These are phyloP conservation scores for Alternaria arborescens DNA, from an alignment of 2,329 filamentous ascomycete species.

Conservation along the genomic window DNA sequence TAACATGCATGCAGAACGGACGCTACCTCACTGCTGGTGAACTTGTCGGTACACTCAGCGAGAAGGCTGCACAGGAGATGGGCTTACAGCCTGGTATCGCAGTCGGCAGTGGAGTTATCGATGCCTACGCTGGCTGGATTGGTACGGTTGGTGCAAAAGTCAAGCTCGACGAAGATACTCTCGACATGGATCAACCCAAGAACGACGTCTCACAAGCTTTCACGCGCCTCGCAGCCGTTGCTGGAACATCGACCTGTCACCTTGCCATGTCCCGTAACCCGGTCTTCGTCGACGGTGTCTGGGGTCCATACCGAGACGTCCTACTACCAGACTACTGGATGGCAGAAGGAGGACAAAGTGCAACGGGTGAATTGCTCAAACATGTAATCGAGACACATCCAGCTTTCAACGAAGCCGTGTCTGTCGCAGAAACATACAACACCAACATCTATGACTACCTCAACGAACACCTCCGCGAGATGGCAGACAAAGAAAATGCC, in stretches of 20 bases:
- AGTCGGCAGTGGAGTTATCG: slow-evolving; percentile 95
- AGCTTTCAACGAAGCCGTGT: slow-evolving; percentile 81
- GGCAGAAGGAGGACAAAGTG: slow-evolving; percentile 95
- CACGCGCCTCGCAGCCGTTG: slow-evolving; percentile 89
- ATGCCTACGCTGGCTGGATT: slow-evolving; percentile 98
- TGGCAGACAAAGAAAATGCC: slow-evolving; percentile 73
- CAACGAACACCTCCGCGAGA: slow-evolving; percentile 82
- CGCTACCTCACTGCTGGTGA: slow-evolving; percentile 92
- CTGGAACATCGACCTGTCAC: slow-evolving; percentile 96
- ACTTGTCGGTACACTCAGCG: slow-evolving; percentile 82
- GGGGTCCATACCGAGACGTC: slow-evolving; percentile 96
- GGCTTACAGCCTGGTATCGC: slow-evolving; percentile 88
- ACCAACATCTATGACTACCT: slow-evolving; percentile 95
- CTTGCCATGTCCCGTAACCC: slow-evolving; percentile 93
- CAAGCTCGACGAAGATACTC: slow-evolving; percentile 71
- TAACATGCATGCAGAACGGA: slow-evolving; percentile 76
- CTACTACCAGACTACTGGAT: slow-evolving; percentile 94
- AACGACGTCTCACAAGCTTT: slow-evolving; percentile 95
- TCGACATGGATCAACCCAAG: slow-evolving; percentile 72
- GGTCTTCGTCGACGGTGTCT: slow-evolving; percentile 93
- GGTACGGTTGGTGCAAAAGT: slow-evolving; percentile 98
- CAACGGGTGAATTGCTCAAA: slow-evolving; percentile 91
- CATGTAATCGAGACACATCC: slow-evolving; percentile 96
- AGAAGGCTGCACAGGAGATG: slow-evolving; percentile 82
- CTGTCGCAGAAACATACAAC: slow-evolving; percentile 81